These are phyloP conservation scores for Phytophthora meadii DNA, from an alignment of 352 stramenopile species.

Conservation along the genomic window DNA sequence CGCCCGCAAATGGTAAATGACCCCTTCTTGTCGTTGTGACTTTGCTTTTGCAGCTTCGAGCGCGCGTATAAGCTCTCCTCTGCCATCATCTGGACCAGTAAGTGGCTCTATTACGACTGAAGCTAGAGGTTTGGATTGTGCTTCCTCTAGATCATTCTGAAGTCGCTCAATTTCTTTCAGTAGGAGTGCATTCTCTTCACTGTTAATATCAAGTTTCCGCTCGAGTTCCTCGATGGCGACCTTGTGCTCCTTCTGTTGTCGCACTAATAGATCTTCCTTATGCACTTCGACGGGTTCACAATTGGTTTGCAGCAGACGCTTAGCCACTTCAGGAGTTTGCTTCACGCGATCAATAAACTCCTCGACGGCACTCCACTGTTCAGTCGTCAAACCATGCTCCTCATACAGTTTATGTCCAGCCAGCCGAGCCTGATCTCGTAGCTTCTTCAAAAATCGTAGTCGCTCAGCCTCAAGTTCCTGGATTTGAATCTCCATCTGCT, in stretches of 20 bases:
- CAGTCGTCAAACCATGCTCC: conserved; percentile 57
- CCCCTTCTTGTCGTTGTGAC: conserved; percentile 33
- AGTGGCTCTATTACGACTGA: conserved; percentile 1
- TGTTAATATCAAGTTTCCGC: conserved; percentile 23
- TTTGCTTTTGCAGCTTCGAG: conserved; percentile 33
- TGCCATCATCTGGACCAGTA: conserved; percentile 13
- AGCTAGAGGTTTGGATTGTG: conserved; percentile 10
- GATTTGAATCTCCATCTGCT: conserved; percentile 70
- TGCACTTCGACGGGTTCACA: conserved; percentile 3
- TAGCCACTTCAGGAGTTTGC: conserved; percentile 60
- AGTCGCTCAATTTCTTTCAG: conserved; percentile 43
- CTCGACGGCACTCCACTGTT: conserved; percentile 65
- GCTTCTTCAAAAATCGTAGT: conserved; percentile 58
- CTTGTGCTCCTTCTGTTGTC: conserved; percentile 14
- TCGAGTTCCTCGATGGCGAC: conserved; percentile 21
- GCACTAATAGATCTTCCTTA: conserved; percentile 8
- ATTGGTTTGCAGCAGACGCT: conserved; percentile 33
- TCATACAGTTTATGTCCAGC: conserved; percentile 63
- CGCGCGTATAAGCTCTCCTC: conserved; percentile 25
- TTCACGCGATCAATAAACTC: conserved; percentile 78
- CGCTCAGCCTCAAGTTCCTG: conserved; percentile 71
- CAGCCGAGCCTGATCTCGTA: conserved; percentile 62
- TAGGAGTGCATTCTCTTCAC: conserved; percentile 44
- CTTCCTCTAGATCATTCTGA: conserved; percentile 41
- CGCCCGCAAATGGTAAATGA: conserved; percentile 34